Conservation (phyloP, 169 alveolate species). For the Pseudocohnilembus persalinus region DNA sequence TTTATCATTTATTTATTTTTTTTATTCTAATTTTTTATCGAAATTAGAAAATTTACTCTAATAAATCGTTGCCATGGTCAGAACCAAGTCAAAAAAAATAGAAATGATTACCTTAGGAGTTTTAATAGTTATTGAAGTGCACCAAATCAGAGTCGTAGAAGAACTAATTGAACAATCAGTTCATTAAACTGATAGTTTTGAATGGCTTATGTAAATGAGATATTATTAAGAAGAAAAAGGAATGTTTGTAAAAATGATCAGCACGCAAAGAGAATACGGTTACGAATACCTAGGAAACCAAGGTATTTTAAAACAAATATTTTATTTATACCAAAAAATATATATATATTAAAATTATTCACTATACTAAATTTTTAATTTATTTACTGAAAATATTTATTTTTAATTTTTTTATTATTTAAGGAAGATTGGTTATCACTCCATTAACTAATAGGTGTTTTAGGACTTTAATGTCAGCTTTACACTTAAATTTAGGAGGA, state of each 20-base stretch:
- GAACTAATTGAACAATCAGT: constrained; percentile 46
- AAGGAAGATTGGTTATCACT: constrained; percentile 68
- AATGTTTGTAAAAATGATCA: constrained; percentile 61
- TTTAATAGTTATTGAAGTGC: constrained; percentile 67
- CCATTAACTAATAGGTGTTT: constrained; percentile 81
- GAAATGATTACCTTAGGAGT: constrained; percentile 57
- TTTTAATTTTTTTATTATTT: too few relatives aligned
- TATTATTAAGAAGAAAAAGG: constrained; percentile 51
- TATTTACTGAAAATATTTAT: too few relatives aligned
- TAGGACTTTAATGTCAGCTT: constrained; percentile 75
- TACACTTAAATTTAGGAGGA: constrained; percentile 70
- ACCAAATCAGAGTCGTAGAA: constrained; percentile 61
- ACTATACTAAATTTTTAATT: too few relatives aligned
- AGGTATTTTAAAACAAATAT: too few relatives aligned
- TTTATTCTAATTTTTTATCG: not conserved
- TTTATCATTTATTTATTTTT: too few relatives aligned
- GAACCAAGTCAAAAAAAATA: constrained; percentile 15
- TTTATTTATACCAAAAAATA: too few relatives aligned
- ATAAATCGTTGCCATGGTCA: constrained; percentile 42
- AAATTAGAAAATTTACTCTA: constrained; percentile 18
- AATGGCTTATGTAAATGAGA: constrained; percentile 68
- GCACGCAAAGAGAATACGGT: constrained; percentile 59
- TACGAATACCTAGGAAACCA: constrained; percentile 72
- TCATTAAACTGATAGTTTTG: constrained; percentile 47
- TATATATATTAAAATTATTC: too few relatives aligned